Percentiles rank a stretch among this genome's conserved stretches.
Evolutionary conservation across 2,329 filamentous ascomycete species (phyloP).

Genomic region (Capronia epimyces): DNA sequence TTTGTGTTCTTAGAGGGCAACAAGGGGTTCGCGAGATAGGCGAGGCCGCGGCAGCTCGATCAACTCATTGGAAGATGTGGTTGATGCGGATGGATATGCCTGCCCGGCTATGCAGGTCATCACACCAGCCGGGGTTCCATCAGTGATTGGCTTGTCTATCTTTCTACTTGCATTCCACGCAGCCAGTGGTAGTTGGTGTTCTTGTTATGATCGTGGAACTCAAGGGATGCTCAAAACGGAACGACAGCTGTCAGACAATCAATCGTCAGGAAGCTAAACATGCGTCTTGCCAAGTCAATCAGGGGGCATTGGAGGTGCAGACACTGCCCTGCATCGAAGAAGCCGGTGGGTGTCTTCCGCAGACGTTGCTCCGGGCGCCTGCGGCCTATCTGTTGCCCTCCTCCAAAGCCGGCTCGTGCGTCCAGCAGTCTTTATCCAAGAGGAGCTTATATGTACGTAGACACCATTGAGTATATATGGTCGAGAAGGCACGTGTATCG

Average conservation of each 20-base stretch:
- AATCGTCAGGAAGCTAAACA: conserved; percentile 1
- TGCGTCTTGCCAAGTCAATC: conserved; percentile 5
- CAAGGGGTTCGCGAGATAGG: conserved; percentile 18
- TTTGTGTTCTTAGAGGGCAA: background rate
- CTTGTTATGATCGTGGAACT: conserved; percentile 1
- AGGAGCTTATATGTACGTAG: no score
- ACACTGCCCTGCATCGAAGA: background rate
- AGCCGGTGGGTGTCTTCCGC: background rate
- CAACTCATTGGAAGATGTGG: conserved; percentile 11
- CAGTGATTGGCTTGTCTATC: conserved; percentile 16
- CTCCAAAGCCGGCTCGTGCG: background rate
- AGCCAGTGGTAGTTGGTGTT: conserved; percentile 1
- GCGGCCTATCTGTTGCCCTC: background rate
- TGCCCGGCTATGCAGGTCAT: conserved; percentile 25
- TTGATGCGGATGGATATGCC: conserved; percentile 2
- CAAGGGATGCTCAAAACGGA: conserved; percentile 4
- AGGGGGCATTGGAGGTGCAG: background rate
- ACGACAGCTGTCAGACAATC: conserved; percentile 7
- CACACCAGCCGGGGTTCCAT: conserved; percentile 6
- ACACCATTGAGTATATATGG: no score
- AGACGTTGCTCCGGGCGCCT: background rate
- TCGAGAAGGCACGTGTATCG: no score
- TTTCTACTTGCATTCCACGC: conserved; percentile 2
- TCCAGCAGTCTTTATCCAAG: no score
- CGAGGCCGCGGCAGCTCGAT: conserved; percentile 22